Conservation (phyloP, 139 green algal genomes). For the Closterium sp. region DNA sequence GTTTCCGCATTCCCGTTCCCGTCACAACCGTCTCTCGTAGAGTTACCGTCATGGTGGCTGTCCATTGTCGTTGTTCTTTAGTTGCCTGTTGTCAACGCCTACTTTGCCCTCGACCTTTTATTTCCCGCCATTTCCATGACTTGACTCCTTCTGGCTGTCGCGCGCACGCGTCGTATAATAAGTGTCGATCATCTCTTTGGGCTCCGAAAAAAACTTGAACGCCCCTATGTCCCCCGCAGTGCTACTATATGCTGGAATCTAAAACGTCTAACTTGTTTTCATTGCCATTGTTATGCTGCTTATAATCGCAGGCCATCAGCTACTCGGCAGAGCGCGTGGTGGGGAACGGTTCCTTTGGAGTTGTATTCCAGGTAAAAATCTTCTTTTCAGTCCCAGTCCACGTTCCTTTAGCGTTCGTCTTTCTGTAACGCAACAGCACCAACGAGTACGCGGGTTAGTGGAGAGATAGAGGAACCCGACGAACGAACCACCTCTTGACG, state of each 20-base stretch:
- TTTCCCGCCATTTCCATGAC: neutral
- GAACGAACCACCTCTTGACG: neutral
- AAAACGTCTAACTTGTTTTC: too few relatives aligned
- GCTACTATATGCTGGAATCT: too few relatives aligned
- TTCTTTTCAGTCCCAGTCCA: neutral
- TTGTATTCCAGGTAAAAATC: slow-evolving; percentile 85
- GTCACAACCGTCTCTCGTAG: neutral
- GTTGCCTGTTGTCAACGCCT: too few relatives aligned
- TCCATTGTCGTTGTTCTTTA: too few relatives aligned
- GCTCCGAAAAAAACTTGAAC: too few relatives aligned
- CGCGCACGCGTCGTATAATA: too few relatives aligned
- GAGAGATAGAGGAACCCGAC: neutral
- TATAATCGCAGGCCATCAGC: slow-evolving; percentile 60
- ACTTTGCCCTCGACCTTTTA: neutral
- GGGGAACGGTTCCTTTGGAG: slow-evolving; percentile 96
- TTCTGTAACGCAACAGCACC: neutral
- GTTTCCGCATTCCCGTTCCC: neutral
- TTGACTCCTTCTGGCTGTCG: too few relatives aligned
- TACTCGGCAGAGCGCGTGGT: slow-evolving; percentile 91
- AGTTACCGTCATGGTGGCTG: too few relatives aligned
- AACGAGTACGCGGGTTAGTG: neutral
- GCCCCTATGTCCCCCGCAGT: too few relatives aligned
- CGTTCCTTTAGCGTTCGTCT: neutral
- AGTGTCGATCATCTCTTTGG: neutral
- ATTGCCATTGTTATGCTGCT: neutral